Percentiles rank a stretch among this genome's conserved stretches.
Conservation (phyloP, 208 protist species). For the Crithidia sp. region DNA sequence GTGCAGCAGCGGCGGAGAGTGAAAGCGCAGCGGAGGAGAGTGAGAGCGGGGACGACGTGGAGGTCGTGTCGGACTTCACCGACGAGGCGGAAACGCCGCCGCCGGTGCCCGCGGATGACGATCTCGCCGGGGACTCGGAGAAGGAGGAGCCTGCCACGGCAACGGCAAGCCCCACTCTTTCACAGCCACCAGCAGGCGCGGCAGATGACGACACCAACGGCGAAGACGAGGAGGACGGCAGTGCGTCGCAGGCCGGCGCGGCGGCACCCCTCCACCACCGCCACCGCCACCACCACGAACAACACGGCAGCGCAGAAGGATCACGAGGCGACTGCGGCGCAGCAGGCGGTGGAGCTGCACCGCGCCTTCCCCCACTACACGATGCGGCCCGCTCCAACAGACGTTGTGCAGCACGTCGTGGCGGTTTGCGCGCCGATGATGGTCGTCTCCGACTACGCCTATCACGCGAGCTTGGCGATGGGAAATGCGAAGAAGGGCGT, state of each 20-base stretch:
- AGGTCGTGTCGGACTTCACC: conserved; percentile 20
- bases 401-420: conserved; percentile 51
- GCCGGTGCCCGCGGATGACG: background rate
- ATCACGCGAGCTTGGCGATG: conserved; percentile 42
- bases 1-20: background rate
- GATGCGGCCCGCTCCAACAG: conserved; percentile 17
- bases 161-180: background rate
- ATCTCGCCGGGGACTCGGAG: conserved; percentile 9
- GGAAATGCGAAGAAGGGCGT: conserved; percentile 58
- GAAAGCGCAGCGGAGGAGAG: background rate
- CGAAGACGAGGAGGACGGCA: conserved; percentile 4
- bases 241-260: background rate
- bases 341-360: conserved; percentile 40
- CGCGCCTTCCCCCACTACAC: conserved; percentile 47
- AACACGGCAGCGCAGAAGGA: background rate
- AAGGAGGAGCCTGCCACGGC: conserved; percentile 4
- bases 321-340: conserved; percentile 4
- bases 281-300: conserved; percentile 1
- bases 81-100: conserved; percentile 8
- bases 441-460: conserved; percentile 50
- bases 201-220: background rate
- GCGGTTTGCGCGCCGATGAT: conserved; percentile 54
- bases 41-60: conserved; percentile 12
- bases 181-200: background rate
- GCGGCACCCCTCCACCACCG: background rate